Evolutionary conservation across 1,284 basidiomycete genomes (phyloP).

Genomic region (Sparassis latifolia): DNA sequence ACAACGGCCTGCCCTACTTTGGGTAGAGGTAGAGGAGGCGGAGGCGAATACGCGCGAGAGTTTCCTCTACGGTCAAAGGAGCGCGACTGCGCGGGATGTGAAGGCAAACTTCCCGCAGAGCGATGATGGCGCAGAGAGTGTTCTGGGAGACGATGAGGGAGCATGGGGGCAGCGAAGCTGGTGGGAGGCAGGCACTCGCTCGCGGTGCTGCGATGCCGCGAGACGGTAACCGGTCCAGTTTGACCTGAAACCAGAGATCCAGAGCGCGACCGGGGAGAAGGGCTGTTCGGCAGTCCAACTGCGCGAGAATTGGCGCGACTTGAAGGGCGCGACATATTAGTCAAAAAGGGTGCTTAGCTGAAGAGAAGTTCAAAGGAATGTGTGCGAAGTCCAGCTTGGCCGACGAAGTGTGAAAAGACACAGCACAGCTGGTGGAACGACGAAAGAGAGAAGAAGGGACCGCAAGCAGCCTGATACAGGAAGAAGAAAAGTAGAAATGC

Average conservation of each 20-base stretch:
- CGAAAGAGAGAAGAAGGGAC: conserved; percentile 8
- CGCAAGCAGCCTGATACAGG: conserved; percentile 11
- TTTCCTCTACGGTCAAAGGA: conserved; percentile 12
- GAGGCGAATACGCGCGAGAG: conserved; percentile 11
- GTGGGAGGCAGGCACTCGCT: conserved; percentile 16
- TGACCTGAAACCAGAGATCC: conserved; percentile 1
- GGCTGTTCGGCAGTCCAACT: conserved; percentile 23
- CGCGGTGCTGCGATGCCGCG: conserved; percentile 18
- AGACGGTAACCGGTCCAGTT: conserved; percentile 10
- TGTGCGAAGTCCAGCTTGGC: conserved; percentile 11
- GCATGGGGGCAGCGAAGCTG: conserved; percentile 10
- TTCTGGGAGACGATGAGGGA: conserved; percentile 6
- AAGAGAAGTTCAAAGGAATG: conserved; percentile 1
- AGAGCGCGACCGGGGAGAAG: conserved; percentile 19
- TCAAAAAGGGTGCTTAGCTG: background rate
- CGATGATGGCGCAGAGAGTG: conserved; percentile 19
- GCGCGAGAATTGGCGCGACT: conserved; percentile 15
- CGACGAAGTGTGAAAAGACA: conserved; percentile 7
- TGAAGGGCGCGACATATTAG: background rate
- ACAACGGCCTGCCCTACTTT: conserved; percentile 11
- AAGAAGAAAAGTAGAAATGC: background rate
- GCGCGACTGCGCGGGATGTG: conserved; percentile 12
- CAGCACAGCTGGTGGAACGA: conserved; percentile 16
- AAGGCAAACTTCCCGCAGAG: conserved; percentile 18
- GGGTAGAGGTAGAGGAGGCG: conserved; percentile 16